Evolutionary conservation across 352 stramenopile species (phyloP).

Genomic region (Pythium sukuiense): DNA sequence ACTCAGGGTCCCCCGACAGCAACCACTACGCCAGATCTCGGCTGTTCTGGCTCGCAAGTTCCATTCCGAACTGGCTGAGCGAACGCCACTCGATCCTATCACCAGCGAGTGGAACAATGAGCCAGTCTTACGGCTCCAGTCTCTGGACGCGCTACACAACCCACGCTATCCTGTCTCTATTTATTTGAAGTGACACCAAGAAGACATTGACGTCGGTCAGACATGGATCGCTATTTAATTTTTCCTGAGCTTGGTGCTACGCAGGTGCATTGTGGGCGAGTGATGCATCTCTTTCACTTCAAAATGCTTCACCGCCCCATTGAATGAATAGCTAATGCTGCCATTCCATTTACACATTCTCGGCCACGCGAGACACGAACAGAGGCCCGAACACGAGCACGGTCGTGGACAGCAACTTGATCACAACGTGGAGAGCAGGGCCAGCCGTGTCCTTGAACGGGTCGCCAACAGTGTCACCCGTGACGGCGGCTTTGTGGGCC

Average conservation of each 20-base stretch:
- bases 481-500: conserved; percentile 96
- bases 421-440: conserved; percentile 97
- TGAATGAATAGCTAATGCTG: neutral
- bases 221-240: neutral
- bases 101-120: conserved; percentile 40
- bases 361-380: conserved; percentile 80
- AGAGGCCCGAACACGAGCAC: conserved; percentile 92
- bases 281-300: conserved; percentile 6
- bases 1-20: conserved; percentile 37
- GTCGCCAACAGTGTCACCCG: conserved; percentile 97
- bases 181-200: conserved; percentile 27
- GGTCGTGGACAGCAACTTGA: conserved; percentile 96
- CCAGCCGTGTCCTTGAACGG: conserved; percentile 97
- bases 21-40: conserved; percentile 35
- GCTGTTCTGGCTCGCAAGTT: conserved; percentile 35
- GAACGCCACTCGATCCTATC: conserved; percentile 16
- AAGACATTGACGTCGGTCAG: neutral
- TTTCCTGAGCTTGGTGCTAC: neutral
- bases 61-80: conserved; percentile 30
- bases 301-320: neutral
- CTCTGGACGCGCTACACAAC: conserved; percentile 45
- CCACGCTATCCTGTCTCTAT: conserved; percentile 50
- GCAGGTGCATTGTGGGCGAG: neutral
- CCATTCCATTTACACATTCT: conserved; percentile 10
- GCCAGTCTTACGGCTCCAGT: conserved; percentile 38